phyloP scores from a whole-genome alignment of 805 yeast species.

The Jamesozyma gamospora region DNA sequence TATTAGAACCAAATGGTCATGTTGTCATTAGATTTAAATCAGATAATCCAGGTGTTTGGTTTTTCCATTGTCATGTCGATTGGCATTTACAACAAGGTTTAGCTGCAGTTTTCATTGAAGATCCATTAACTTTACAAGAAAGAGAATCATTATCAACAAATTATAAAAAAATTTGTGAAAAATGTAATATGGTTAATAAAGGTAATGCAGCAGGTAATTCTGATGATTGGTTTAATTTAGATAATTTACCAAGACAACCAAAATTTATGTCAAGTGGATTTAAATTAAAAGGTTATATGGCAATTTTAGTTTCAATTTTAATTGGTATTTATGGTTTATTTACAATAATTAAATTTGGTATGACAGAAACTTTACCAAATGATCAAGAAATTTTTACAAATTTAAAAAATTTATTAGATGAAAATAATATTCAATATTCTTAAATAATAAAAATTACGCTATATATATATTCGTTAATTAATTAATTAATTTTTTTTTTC shows the following conservation, averaged over 20 bases:
- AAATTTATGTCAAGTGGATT: constrained; percentile 60
- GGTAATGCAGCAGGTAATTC: constrained; percentile 73
- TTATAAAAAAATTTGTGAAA: constrained; percentile 41
- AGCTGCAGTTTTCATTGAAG: constrained; percentile 62
- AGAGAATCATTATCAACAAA: constrained; percentile 36
- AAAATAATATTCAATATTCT: constrained; percentile 14
- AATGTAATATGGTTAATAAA: constrained; percentile 34
- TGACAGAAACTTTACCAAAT: constrained; percentile 48
- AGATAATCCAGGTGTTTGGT: constrained; percentile 89
- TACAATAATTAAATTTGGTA: constrained; percentile 53
- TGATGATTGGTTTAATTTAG: constrained; percentile 44
- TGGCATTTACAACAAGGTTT: constrained; percentile 81
- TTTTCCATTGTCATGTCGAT: constrained; percentile 85
- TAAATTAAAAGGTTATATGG: constrained; percentile 59
- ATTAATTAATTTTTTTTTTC: neutral
- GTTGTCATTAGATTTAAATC: constrained; percentile 65
- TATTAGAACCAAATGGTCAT: constrained; percentile 58
- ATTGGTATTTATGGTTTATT: constrained; percentile 52
- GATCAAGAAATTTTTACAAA: constrained; percentile 34
- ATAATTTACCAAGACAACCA: constrained; percentile 53
- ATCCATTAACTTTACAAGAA: constrained; percentile 46
- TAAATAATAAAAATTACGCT: too few species aligned
- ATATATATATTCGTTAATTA: neutral
- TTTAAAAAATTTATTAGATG: constrained; percentile 30
- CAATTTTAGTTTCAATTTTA: constrained; percentile 43